A percentile compares a stretch with the other conserved stretches of the same genome.
Evolutionary conservation across 2,329 filamentous ascomycete species (phyloP).

Genomic region (Periconia macrospinosa): DNA sequence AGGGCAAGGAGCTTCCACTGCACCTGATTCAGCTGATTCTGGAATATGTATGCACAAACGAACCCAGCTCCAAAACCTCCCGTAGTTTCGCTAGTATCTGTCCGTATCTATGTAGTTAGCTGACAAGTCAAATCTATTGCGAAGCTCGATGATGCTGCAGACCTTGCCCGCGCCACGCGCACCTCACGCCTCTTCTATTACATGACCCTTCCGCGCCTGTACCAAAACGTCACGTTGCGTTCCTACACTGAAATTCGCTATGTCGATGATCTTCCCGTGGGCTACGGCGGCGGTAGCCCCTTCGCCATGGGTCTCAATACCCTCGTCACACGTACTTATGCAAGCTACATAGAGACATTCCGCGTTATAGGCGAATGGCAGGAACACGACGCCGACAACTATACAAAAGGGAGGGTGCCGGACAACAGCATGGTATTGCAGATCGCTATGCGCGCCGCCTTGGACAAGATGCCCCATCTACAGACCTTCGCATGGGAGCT

Average conservation of each 20-base stretch:
- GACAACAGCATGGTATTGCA: slow-evolving; percentile 67
- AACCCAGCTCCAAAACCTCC: neutral
- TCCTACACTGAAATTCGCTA: slow-evolving; percentile 64
- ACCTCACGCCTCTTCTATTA: slow-evolving; percentile 66
- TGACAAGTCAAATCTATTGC: neutral
- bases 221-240: slow-evolving; percentile 57
- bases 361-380: slow-evolving; percentile 59
- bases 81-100: too few relatives aligned
- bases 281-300: slow-evolving; percentile 63
- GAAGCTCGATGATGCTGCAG: slow-evolving; percentile 60
- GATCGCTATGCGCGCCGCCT: slow-evolving; percentile 59
- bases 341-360: slow-evolving; percentile 56
- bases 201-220: slow-evolving; percentile 65
- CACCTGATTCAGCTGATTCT: slow-evolving; percentile 62
- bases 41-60: slow-evolving; percentile 49
- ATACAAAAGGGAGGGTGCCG: slow-evolving; percentile 62
- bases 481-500: slow-evolving; percentile 63
- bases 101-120: neutral
- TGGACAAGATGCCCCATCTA: slow-evolving; percentile 61
- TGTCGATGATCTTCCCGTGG: slow-evolving; percentile 59
- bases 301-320: slow-evolving; percentile 66
- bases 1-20: slow-evolving; percentile 53
- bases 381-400: slow-evolving; percentile 60
- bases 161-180: slow-evolving; percentile 62
- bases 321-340: slow-evolving; percentile 59